Evolutionary conservation across 2,329 filamentous ascomycete species (phyloP).

Genomic region (Clonostachys byssicola): DNA sequence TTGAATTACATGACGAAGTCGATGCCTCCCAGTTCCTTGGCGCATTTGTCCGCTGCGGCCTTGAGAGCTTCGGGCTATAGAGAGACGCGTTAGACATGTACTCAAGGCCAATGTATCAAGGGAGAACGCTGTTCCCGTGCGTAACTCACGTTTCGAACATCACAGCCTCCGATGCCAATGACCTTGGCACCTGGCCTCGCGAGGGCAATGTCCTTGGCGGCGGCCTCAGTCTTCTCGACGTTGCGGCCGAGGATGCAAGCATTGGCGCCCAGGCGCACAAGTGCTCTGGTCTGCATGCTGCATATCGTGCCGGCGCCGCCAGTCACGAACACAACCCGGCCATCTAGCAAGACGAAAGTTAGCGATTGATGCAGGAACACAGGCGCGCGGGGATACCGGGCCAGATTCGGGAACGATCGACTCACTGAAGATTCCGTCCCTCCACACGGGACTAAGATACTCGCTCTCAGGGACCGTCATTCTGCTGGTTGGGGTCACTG

Average conservation of each 20-base stretch:
- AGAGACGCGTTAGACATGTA: constrained; percentile 5
- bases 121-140: neutral
- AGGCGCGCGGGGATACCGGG: neutral
- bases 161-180: constrained; percentile 75
- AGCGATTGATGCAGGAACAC: neutral
- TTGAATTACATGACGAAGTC: constrained; percentile 80
- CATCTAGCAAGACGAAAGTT: constrained; percentile 45
- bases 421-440: constrained; percentile 80
- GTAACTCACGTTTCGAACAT: constrained; percentile 65
- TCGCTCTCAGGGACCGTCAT: constrained; percentile 71
- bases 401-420: constrained; percentile 1
- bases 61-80: constrained; percentile 57
- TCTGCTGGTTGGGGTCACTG: constrained; percentile 12
- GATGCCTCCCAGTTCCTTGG: constrained; percentile 77
- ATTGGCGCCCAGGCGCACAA: constrained; percentile 87
- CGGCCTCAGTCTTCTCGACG: constrained; percentile 77
- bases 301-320: constrained; percentile 93
- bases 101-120: neutral
- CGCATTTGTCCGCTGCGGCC: constrained; percentile 73
- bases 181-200: constrained; percentile 77
- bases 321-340: constrained; percentile 91
- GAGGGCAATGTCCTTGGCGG: constrained; percentile 77
- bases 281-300: constrained; percentile 85
- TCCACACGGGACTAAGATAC: constrained; percentile 82
- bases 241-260: constrained; percentile 93